Evolutionary conservation across 805 yeast species (phyloP), one percentile per base, ranked within the genome.

Genomic region (Lipomyces spencermartinsiae): DNA sequence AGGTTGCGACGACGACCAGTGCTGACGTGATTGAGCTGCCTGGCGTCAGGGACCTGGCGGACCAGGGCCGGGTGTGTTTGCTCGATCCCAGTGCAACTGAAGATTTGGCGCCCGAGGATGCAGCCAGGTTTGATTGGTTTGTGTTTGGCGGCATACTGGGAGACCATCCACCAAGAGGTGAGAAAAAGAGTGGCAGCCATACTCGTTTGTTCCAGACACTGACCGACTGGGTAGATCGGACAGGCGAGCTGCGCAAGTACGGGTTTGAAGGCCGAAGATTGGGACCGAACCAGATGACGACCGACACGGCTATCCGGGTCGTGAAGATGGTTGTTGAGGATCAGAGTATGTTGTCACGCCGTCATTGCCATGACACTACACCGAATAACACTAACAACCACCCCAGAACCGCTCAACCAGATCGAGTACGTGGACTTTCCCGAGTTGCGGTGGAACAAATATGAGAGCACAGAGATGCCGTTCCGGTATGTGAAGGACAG

Each of bases 381-480:
- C 29, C 29, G 19, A 25, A 19, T 16, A 16, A 25, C n/a, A 1
- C 33, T 53, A 25, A 53, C 56, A 9, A 46, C 8, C 0, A 19
- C 5, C 1, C 7, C 29, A 64, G 70, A 54, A 22, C 76, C 78
- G 31, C 90, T 94, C 74, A 91, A 90, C 70, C 85, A 90, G 62
- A 92, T 95, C 70, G 85, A 86, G 65, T 94, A 92, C 77, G 87
- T 94, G 62, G 98, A 95, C 78, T 93, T 91, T 77, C 99, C 99
- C 2, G 98, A 94, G 79, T 89, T 94, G 73, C 86, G 92, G 76
- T 94, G 91, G 81, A 89, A 83, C 79, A 89, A 89, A 77, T 87
- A 91, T 75, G 99, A 95, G 79, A 91, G 97, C 2, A 93, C 97
- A 0, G 98, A 94, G 77, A 94, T 94, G 99, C 99, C 99, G 2